These are phyloP conservation scores for Colletotrichum godetiae DNA, from an alignment of 2,329 filamentous ascomycete species.

Conservation along the genomic window DNA sequence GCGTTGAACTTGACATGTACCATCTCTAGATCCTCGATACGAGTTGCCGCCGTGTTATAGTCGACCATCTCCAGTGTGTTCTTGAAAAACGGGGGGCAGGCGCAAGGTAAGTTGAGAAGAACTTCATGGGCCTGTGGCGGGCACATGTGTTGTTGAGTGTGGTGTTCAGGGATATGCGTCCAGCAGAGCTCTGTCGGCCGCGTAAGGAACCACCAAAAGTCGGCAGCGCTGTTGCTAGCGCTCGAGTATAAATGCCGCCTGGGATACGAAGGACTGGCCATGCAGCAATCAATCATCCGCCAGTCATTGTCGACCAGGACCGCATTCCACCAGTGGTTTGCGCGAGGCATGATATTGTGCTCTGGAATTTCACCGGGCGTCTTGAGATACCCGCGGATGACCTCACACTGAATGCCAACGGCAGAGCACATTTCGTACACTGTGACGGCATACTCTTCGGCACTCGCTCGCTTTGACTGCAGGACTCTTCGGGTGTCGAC, in stretches of 20 bases:
- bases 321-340: conserved; percentile 99
- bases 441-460: conserved; percentile 88
- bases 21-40: conserved; percentile 93
- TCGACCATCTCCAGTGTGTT: conserved; percentile 83
- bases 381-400: conserved; percentile 92
- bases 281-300: conserved; percentile 94
- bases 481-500: conserved; percentile 87
- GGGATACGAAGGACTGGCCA: conserved; percentile 92
- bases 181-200: conserved; percentile 92
- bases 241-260: conserved; percentile 82
- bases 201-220: conserved; percentile 94
- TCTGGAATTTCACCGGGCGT: conserved; percentile 86
- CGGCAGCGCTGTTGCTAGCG: conserved; percentile 75
- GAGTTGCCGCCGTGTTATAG: conserved; percentile 88
- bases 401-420: conserved; percentile 87
- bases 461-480: conserved; percentile 83
- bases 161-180: conserved; percentile 91
- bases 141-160: conserved; percentile 91
- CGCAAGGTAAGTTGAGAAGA: conserved; percentile 85
- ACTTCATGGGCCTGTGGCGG: conserved; percentile 88
- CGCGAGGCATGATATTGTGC: conserved; percentile 81
- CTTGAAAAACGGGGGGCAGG: conserved; percentile 89
- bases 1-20: conserved; percentile 90
- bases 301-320: conserved; percentile 94
- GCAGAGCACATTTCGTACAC: conserved; percentile 95